These are phyloP conservation scores for Hyphodiscus hymeniophilus DNA, from an alignment of 495 filamentous ascomycete genomes.

Conservation along the genomic window DNA sequence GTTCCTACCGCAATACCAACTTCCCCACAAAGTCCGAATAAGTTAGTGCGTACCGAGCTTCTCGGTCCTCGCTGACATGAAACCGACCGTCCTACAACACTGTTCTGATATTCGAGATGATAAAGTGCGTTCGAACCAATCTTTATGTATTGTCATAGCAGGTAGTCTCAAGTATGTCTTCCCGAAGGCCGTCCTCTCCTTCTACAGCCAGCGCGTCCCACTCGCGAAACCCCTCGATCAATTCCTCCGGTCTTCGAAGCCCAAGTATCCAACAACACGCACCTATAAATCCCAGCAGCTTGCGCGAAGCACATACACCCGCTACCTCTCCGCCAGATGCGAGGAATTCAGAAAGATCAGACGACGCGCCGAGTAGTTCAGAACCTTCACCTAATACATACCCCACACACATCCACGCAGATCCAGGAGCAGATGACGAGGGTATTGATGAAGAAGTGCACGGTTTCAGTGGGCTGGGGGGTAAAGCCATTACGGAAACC, in stretches of 20 bases:
- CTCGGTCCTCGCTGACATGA: too few species aligned
- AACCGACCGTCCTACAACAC: too few species aligned
- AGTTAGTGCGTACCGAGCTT: too few species aligned
- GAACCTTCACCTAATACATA: slow-evolving; percentile 13
- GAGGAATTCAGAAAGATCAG: not conserved
- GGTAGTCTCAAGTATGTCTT: not conserved
- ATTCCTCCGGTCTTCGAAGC: not conserved
- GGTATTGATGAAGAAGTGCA: slow-evolving; percentile 1
- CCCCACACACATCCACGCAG: slow-evolving; percentile 12
- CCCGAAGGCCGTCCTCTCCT: not conserved
- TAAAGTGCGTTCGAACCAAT: not conserved
- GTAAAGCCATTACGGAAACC: slow-evolving; percentile 26
- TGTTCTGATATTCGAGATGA: not conserved
- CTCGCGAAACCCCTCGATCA: not conserved
- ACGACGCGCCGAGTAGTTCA: slow-evolving; percentile 10
- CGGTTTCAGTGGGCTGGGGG: not conserved
- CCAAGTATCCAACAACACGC: slow-evolving; percentile 4
- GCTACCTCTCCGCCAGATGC: slow-evolving; percentile 3
- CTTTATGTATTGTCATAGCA: not conserved
- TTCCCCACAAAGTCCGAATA: too few species aligned
- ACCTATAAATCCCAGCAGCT: slow-evolving; percentile 7
- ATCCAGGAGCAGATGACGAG: slow-evolving; percentile 7
- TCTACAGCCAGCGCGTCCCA: not conserved
- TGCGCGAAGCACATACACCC: slow-evolving; percentile 13
- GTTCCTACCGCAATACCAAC: too few species aligned